These are phyloP conservation scores for Calocybe gambosa DNA, from an alignment of 1,284 basidiomycete species.

Conservation along the genomic window DNA sequence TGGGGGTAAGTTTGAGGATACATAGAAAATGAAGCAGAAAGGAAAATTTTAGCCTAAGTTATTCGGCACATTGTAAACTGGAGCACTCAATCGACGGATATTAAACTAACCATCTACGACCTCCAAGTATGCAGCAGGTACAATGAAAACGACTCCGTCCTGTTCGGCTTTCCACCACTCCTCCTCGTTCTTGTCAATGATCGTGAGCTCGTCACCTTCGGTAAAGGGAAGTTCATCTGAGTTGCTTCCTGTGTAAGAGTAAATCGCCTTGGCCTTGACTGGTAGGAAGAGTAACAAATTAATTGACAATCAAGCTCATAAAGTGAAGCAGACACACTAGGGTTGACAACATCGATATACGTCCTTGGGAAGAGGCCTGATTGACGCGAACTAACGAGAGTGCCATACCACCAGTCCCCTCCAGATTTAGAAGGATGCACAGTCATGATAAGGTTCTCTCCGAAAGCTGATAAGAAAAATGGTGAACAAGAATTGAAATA, in stretches of 20 bases:
- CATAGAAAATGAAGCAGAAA: conserved; percentile 40
- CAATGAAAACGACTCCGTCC: conserved; percentile 77
- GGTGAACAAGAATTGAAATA: background rate
- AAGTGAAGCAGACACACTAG: conserved; percentile 43
- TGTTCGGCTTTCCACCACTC: conserved; percentile 95
- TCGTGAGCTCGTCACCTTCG: conserved; percentile 70
- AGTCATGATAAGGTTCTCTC: conserved; percentile 72
- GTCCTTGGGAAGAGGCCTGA: conserved; percentile 89
- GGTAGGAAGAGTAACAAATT: conserved; percentile 7
- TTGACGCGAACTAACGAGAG: conserved; percentile 57
- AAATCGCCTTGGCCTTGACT: conserved; percentile 69
- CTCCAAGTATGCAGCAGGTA: conserved; percentile 86
- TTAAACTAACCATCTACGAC: conserved; percentile 78
- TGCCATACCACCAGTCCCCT: conserved; percentile 94
- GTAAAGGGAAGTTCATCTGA: conserved; percentile 78
- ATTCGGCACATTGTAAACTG: conserved; percentile 48
- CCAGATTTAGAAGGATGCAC: conserved; percentile 83
- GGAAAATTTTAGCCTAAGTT: conserved; percentile 67
- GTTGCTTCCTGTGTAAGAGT: conserved; percentile 65
- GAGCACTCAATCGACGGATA: conserved; percentile 45
- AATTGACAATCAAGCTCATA: conserved; percentile 8
- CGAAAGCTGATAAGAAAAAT: conserved; percentile 56
- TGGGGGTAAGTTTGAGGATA: conserved; percentile 25
- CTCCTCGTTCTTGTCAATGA: conserved; percentile 75
- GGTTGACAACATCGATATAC: conserved; percentile 71